A percentile compares a stretch with the other conserved stretches of the same genome.
phyloP scores from a whole-genome alignment of 495 filamentous ascomycete species.

The Thozetella sp. region DNA sequence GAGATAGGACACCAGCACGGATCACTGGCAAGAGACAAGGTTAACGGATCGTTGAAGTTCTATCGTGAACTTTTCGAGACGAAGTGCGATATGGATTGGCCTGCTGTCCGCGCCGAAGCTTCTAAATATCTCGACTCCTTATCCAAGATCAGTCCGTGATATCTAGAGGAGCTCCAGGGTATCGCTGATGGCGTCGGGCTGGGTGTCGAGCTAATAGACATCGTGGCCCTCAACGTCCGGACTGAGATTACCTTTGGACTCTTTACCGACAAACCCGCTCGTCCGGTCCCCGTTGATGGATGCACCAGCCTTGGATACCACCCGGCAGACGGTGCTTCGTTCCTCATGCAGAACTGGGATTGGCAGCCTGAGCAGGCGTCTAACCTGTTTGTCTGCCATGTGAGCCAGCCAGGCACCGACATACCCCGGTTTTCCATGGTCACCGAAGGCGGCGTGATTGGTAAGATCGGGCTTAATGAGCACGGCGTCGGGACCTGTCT shows the following conservation, averaged over 20 bases:
- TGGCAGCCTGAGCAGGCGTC: neutral
- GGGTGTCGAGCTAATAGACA: neutral
- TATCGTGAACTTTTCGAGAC: neutral
- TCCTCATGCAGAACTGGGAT: conserved; percentile 3
- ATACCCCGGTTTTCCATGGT: neutral
- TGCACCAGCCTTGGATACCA: neutral
- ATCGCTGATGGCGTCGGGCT: neutral
- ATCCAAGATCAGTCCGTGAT: neutral
- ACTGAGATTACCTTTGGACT: neutral
- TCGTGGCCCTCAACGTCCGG: conserved; percentile 1
- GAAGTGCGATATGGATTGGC: neutral
- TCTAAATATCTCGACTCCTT: neutral
- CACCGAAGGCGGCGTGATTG: conserved; percentile 1
- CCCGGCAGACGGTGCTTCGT: neutral
- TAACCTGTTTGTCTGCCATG: neutral
- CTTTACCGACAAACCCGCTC: neutral
- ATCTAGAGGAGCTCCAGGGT: neutral
- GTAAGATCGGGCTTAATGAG: neutral
- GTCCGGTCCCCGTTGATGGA: neutral
- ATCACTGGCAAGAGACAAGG: neutral
- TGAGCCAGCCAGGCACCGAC: neutral
- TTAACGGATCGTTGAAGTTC: neutral
- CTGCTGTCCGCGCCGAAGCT: neutral
- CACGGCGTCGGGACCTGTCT: neutral
- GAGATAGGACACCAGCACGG: neutral